A percentile compares a stretch with the other conserved stretches of the same genome.
Conservation (phyloP, 352 stramenopile species). For the Pythium vanterpoolii region DNA sequence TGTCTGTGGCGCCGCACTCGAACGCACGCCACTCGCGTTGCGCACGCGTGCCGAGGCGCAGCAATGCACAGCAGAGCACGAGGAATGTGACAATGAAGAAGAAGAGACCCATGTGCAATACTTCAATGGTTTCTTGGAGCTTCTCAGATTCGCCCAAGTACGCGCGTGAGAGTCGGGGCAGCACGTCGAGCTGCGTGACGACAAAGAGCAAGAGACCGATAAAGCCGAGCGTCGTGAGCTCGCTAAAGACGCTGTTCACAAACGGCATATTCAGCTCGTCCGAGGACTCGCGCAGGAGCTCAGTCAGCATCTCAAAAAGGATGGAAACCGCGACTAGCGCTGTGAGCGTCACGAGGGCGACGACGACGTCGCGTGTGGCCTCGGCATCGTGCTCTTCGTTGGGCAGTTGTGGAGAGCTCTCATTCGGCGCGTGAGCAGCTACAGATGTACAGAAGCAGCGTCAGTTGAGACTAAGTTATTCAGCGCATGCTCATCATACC, state of each 20-base stretch:
- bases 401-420: not conserved
- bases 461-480: too few species aligned
- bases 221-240: slow-evolving; percentile 24
- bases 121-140: slow-evolving; percentile 71
- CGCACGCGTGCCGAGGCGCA: slow-evolving; percentile 60
- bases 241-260: slow-evolving; percentile 28
- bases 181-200: slow-evolving; percentile 54
- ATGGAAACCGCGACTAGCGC: slow-evolving; percentile 15
- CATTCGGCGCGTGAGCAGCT: not conserved
- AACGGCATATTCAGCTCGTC: slow-evolving; percentile 31
- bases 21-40: slow-evolving; percentile 75
- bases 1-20: slow-evolving; percentile 48
- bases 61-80: slow-evolving; percentile 53
- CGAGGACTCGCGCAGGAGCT: slow-evolving; percentile 21
- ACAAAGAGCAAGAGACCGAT: slow-evolving; percentile 20
- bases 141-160: slow-evolving; percentile 41
- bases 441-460: not conserved
- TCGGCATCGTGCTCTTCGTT: not conserved
- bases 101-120: slow-evolving; percentile 80
- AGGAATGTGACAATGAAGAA: slow-evolving; percentile 83
- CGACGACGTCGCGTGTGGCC: not conserved
- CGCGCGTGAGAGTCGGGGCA: slow-evolving; percentile 39
- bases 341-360: slow-evolving; percentile 7
- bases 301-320: slow-evolving; percentile 20
- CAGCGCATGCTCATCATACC: not conserved